Conservation (phyloP, 164 flowering plant species). For the Kingdonia uniflora region DNA sequence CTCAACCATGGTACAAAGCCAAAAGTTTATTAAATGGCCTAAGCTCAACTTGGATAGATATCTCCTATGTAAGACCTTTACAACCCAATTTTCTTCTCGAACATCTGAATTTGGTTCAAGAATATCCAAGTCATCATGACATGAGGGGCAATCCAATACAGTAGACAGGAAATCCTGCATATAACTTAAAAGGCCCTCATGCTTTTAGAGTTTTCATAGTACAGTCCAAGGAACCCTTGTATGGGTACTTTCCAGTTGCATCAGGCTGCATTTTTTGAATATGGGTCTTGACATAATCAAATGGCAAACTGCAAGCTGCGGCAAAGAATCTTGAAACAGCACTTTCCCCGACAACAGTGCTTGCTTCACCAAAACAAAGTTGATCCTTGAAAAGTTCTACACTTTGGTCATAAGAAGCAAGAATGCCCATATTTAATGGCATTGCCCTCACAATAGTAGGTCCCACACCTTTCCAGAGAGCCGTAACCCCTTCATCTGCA, state of each 20-base stretch:
- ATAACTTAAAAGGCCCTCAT: slow-evolving; percentile 87
- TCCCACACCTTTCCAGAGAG: too few relatives aligned
- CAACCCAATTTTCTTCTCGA: slow-evolving; percentile 47
- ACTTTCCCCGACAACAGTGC: slow-evolving; percentile 64
- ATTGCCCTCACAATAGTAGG: slow-evolving; percentile 94
- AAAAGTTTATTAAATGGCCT: slow-evolving; percentile 7
- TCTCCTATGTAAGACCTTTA: slow-evolving; percentile 31
- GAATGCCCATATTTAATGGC: slow-evolving; percentile 92
- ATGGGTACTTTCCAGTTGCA: too few relatives aligned
- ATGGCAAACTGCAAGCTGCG: slow-evolving; percentile 90
- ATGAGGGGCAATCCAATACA: slow-evolving; percentile 94
- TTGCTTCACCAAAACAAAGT: too few relatives aligned
- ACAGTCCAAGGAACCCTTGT: too few relatives aligned
- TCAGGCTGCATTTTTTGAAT: too few relatives aligned
- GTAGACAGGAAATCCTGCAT: slow-evolving; percentile 93
- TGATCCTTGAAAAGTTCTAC: slow-evolving; percentile 73
- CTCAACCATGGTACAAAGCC: slow-evolving; percentile 8
- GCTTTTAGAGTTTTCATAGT: slow-evolving; percentile 78
- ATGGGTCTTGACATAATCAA: slow-evolving; percentile 92
- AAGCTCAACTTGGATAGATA: slow-evolving; percentile 7
- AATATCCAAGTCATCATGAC: slow-evolving; percentile 99
- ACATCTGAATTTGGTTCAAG: too few relatives aligned
- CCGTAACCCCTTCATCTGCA: too few relatives aligned
- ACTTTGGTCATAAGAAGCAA: too few relatives aligned
- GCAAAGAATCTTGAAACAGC: slow-evolving; percentile 86